phyloP scores from a whole-genome alignment of 331 rosid genomes.

The Acacia concinna region DNA sequence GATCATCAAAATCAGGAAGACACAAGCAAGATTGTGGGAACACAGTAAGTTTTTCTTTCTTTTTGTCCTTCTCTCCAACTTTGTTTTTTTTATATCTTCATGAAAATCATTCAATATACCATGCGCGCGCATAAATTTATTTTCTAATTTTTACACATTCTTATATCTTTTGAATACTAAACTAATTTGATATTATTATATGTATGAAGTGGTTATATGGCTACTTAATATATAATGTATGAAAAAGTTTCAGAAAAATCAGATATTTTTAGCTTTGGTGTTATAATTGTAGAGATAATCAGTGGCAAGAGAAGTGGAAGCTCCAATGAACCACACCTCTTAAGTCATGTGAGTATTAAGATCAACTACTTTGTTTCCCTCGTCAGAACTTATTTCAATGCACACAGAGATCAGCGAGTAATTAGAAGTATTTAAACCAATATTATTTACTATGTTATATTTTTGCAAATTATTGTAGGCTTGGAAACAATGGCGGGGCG shows the following conservation, averaged over 20 bases:
- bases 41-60: too few relatives aligned
- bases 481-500: slow-evolving; percentile 42
- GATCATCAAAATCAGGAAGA: too few relatives aligned
- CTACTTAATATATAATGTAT: slow-evolving; percentile 62
- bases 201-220: slow-evolving; percentile 44
- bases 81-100: too few relatives aligned
- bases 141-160: too few relatives aligned
- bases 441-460: not conserved
- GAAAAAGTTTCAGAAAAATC: slow-evolving; percentile 56
- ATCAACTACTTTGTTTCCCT: not conserved
- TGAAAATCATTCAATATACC: too few relatives aligned
- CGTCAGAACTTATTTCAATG: not conserved
- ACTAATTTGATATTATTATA: not conserved
- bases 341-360: slow-evolving; percentile 55
- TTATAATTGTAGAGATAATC: slow-evolving; percentile 59
- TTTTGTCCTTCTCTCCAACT: too few relatives aligned
- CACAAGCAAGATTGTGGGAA: too few relatives aligned
- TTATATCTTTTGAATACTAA: not conserved
- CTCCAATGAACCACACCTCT: slow-evolving; percentile 44
- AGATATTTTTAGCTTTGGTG: slow-evolving; percentile 64
- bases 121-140: too few relatives aligned
- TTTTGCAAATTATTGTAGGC: slow-evolving; percentile 34
- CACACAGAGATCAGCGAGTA: not conserved
- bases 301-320: slow-evolving; percentile 49
- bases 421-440: not conserved